Conservation (phyloP, 257 asterid species). For the Ligustrum vulgare region DNA sequence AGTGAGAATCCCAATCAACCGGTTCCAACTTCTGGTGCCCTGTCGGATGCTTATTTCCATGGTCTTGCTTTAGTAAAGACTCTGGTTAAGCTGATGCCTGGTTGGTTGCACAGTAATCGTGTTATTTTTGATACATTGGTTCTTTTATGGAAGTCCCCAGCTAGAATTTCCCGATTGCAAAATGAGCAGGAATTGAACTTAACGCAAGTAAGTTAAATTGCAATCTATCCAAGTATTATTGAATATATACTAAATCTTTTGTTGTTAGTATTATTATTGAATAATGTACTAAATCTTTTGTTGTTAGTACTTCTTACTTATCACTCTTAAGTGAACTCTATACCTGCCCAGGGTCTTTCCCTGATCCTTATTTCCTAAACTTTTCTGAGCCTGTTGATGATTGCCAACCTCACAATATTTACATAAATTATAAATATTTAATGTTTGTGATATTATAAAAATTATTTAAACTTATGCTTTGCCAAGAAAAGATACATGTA, state of each 20-base stretch:
- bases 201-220: constrained; percentile 71
- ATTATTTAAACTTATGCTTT: neutral
- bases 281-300: neutral
- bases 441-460: too few relatives aligned
- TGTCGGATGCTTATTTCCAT: constrained; percentile 90
- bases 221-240: constrained; percentile 8
- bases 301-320: neutral
- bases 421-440: neutral
- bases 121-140: constrained; percentile 82
- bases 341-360: neutral
- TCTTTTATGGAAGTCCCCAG: constrained; percentile 88
- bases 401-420: neutral
- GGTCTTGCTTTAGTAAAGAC: constrained; percentile 92
- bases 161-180: constrained; percentile 75
- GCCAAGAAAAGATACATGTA: neutral
- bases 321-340: neutral
- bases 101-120: constrained; percentile 92
- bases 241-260: neutral
- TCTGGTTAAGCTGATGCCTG: constrained; percentile 92
- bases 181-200: constrained; percentile 93
- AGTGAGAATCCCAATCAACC: constrained; percentile 62
- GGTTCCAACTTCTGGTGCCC: constrained; percentile 44
- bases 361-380: neutral
- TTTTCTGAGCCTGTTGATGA: neutral
- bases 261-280: neutral